A percentile compares a stretch with the other conserved stretches of the same genome.
phyloP scores from a whole-genome alignment of 202 grass and related monocot species.

The Schoenoplectus tabernaemontani region DNA sequence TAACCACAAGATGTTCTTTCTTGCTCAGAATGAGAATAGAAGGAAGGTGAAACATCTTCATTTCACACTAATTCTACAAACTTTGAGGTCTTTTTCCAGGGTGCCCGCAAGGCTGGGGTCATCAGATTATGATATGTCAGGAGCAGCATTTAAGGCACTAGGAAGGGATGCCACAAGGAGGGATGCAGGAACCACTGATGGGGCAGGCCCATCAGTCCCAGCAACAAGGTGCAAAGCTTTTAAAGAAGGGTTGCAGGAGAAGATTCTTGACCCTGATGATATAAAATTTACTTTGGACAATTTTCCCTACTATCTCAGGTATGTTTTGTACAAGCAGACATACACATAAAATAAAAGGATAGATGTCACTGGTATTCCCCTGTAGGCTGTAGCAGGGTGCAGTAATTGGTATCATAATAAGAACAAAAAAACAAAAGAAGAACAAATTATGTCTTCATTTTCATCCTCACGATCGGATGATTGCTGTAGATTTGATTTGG shows the following conservation, averaged over 20 bases:
- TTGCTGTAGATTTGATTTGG: background rate
- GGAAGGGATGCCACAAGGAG: slow-evolving; percentile 46
- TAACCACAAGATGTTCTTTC: background rate
- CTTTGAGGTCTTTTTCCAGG: slow-evolving; percentile 59
- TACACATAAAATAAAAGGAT: background rate
- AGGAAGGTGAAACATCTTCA: background rate
- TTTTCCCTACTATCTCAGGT: slow-evolving; percentile 99
- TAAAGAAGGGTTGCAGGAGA: slow-evolving; percentile 86
- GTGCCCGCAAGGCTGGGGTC: slow-evolving; percentile 56
- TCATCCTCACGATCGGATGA: background rate
- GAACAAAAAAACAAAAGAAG: background rate
- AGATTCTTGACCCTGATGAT: slow-evolving; percentile 72
- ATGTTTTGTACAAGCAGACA: background rate
- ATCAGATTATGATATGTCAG: slow-evolving; percentile 77
- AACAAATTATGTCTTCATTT: background rate
- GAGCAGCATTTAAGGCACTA: slow-evolving; percentile 72
- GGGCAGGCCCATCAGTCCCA: slow-evolving; percentile 50
- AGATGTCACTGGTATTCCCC: background rate
- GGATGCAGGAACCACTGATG: slow-evolving; percentile 45
- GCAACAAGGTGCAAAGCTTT: slow-evolving; percentile 71
- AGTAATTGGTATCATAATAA: background rate
- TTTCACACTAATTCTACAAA: slow-evolving; percentile 28
- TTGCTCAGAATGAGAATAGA: background rate
- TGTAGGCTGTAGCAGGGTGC: background rate
- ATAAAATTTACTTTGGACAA: slow-evolving; percentile 79